These are phyloP conservation scores for Mortierella antarctica DNA, from an alignment of 192 early-diverging fungal genomes.

Conservation along the genomic window DNA sequence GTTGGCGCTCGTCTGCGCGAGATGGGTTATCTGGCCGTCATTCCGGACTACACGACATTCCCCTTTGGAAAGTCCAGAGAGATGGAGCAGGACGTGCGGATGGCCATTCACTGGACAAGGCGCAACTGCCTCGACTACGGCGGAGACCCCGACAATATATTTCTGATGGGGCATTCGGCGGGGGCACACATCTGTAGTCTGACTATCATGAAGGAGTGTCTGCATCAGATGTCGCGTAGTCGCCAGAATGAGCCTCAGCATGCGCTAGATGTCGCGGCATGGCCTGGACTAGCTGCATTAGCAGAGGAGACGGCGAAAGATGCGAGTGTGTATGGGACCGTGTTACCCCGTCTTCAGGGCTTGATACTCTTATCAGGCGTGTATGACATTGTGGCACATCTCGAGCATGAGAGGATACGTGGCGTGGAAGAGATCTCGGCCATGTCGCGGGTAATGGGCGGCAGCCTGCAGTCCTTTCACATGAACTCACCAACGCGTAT, in stretches of 20 bases:
- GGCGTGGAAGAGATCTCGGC: slow-evolving; percentile 64
- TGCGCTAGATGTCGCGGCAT: background rate
- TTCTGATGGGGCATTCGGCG: slow-evolving; percentile 50
- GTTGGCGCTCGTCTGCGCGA: slow-evolving; percentile 56
- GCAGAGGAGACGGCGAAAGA: background rate
- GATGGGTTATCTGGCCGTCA: slow-evolving; percentile 60
- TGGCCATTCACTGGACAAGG: slow-evolving; percentile 55
- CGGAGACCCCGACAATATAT: slow-evolving; percentile 49
- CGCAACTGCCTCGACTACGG: slow-evolving; percentile 29
- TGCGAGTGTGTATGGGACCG: too few relatives aligned
- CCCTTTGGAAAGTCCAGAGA: slow-evolving; percentile 41
- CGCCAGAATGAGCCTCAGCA: background rate
- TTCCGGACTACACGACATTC: slow-evolving; percentile 64
- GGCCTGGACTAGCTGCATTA: background rate
- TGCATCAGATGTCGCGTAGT: background rate
- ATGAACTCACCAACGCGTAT: slow-evolving; percentile 23
- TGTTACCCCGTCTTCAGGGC: slow-evolving; percentile 12
- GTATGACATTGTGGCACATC: slow-evolving; percentile 57
- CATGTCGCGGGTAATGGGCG: slow-evolving; percentile 64
- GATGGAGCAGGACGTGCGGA: slow-evolving; percentile 51
- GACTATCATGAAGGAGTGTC: slow-evolving; percentile 40
- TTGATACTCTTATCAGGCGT: slow-evolving; percentile 55
- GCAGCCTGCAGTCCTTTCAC: slow-evolving; percentile 9
- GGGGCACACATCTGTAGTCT: slow-evolving; percentile 40
- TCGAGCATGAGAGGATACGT: slow-evolving; percentile 55